Evolutionary conservation across 306 rosid genomes (phyloP), one percentile per base, ranked within the genome.

Genomic region (Gynostemma pentaphyllum): DNA sequence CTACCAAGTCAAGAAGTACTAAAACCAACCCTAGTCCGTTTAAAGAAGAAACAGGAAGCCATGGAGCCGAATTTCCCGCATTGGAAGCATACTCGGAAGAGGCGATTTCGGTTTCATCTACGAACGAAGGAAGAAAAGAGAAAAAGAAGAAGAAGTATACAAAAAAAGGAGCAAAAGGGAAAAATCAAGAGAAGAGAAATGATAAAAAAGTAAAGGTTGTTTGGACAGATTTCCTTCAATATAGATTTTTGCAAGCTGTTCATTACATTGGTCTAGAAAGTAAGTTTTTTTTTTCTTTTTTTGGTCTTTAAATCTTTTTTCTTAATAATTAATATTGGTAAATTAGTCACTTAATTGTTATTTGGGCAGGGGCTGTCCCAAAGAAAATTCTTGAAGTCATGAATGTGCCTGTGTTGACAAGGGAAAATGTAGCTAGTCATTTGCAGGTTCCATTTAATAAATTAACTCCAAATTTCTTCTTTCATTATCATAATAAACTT

Each of bases 401-500:
- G 75, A 30, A 71, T 30, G 53, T 37, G n/a, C 70, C 70, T 40
- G 65, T 55, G 5, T 62, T 62, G 52, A 62, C 68, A 0, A 62
- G 68, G 52, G 68, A 62, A 41, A 62, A 62, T 42, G 39, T 71
- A n/a, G 70, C 75, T 28, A 71, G 75, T 28, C 75, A 64, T 18
- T 64, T 71, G 48, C 75, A 71, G 75, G 75, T 71, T 42, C 22
- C n/a, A n/a, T n/a, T n/a, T n/a, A n/a, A n/a, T n/a, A n/a, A n/a
- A n/a, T n/a, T n/a, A n/a, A n/a, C n/a, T n/a, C n/a, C n/a, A n/a
- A n/a, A n/a, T n/a, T n/a, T 37, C 8, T 55, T 37, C 9, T 56
- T 30, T 18, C 1, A 36, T 57, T 19, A 30, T 57, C 45, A 21
- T 57, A 15, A 16, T 56, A 1, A 56, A 19, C 34, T n/a, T n/a